phyloP scores from a whole-genome alignment of 139 green algal species.

The Astrephomene gubernaculifera region DNA sequence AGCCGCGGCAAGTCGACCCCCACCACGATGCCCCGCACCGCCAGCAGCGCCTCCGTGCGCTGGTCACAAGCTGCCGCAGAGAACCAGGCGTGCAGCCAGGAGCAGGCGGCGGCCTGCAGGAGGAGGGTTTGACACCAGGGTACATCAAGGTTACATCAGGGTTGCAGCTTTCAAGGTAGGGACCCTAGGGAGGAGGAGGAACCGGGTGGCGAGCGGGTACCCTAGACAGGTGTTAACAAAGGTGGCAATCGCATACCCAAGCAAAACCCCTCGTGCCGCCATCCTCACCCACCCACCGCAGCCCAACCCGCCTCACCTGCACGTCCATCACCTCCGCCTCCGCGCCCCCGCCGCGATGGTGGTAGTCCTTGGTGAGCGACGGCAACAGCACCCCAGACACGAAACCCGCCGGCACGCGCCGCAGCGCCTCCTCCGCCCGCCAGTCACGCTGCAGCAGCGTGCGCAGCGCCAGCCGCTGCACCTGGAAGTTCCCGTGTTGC shows the following conservation, averaged over 20 bases:
- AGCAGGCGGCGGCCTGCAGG: constrained; percentile 7
- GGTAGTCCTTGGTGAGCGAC: constrained; percentile 36
- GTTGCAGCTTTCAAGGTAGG: too few relatives aligned
- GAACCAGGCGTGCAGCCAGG: constrained; percentile 37
- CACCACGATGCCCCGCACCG: neutral
- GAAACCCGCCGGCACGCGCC: constrained; percentile 33
- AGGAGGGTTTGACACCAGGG: too few relatives aligned
- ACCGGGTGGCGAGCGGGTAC: too few relatives aligned
- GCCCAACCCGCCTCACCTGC: neutral
- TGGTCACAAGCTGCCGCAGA: neutral
- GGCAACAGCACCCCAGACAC: constrained; percentile 51
- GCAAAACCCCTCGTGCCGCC: too few relatives aligned
- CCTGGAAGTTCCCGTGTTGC: constrained; percentile 61
- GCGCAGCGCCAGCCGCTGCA: constrained; percentile 52
- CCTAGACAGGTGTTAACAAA: too few relatives aligned
- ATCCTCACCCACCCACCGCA: too few relatives aligned
- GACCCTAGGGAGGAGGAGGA: too few relatives aligned
- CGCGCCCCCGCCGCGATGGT: constrained; percentile 46
- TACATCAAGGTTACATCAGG: too few relatives aligned
- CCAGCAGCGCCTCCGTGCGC: constrained; percentile 12
- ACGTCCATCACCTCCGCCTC: constrained; percentile 29
- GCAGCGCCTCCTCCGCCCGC: constrained; percentile 6
- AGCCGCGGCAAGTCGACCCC: constrained; percentile 11
- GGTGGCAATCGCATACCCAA: too few relatives aligned
- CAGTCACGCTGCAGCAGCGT: constrained; percentile 62